Evolutionary conservation across 2,329 filamentous ascomycete species (phyloP), one percentile per base, ranked within the genome.

Genomic region (Paecilomyces sp.): DNA sequence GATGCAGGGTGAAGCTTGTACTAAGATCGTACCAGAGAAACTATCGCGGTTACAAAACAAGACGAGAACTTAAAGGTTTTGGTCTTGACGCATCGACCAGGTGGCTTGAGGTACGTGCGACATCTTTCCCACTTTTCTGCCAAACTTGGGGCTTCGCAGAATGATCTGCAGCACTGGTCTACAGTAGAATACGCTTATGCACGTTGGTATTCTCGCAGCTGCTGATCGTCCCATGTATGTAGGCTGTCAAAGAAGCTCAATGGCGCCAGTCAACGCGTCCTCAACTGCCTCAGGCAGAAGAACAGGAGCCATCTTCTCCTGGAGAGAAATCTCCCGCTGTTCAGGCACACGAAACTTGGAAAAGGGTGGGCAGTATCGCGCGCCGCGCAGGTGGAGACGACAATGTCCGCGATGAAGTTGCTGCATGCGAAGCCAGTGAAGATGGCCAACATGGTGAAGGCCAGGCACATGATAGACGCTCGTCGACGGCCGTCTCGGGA

Each of bases 321-420:
- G 15, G 58, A 50, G 61, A 54, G 52, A 64, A 57, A 51, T 67
- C 36, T 56, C 62, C 47, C 24, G 71, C 73, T 9, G 70, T 73
- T 12, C 72, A 75, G 33, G 88, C 89, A 13, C 82, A 84, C 50
- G 79, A 83, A 59, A 88, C 91, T 60, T 96, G 92, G 92, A 87
- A 86, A 67, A 89, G 89, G 64, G 86, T 84, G 0, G 85, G 87
- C 18, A 80, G 83, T 18, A 87, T 94, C 51, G 88, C 89, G 2
- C 82, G 85, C 56, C 82, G 88, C 53, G 92, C 90, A 0, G 89
- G 87, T 2, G 85, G 82, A 50, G 90, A 93, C 68, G 86, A 87
- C 58, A 70, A 72, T 28, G 65, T 66, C 69, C 75, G 18, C 69
- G 55, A 83, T 60, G 76, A 79, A 66, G 77, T 68, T 15, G 76